phyloP scores from a whole-genome alignment of 1,284 basidiomycete species.

The Pterulicium gracile region DNA sequence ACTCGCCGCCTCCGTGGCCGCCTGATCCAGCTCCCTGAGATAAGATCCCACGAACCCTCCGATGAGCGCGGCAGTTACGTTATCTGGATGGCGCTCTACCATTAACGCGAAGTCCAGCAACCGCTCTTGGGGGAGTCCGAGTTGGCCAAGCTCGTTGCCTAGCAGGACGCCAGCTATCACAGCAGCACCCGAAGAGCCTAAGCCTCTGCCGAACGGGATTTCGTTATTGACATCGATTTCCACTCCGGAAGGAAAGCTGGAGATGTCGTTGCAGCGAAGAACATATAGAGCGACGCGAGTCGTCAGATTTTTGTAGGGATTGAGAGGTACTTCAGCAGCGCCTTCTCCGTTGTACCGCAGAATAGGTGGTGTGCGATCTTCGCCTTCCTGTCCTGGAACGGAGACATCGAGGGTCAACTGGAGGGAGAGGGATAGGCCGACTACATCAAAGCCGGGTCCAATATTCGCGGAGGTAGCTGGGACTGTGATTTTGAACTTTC shows the following conservation, averaged over 20 bases:
- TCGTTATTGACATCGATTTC: slow-evolving; percentile 80
- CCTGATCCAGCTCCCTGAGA: slow-evolving; percentile 80
- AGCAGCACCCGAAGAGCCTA: slow-evolving; percentile 96
- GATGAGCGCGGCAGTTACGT: slow-evolving; percentile 94
- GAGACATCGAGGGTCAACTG: slow-evolving; percentile 73
- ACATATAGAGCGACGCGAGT: slow-evolving; percentile 99
- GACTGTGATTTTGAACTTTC: slow-evolving; percentile 62
- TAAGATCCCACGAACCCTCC: slow-evolving; percentile 99
- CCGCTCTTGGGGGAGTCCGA: slow-evolving; percentile 61
- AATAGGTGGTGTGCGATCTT: slow-evolving; percentile 38
- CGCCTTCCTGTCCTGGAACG: slow-evolving; percentile 19
- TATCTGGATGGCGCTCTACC: slow-evolving; percentile 99
- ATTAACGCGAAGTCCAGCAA: slow-evolving; percentile 95
- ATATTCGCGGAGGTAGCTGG: slow-evolving; percentile 98
- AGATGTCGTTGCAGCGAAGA: slow-evolving; percentile 74
- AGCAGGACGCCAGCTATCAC: slow-evolving; percentile 95
- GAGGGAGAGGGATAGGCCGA: slow-evolving; percentile 91
- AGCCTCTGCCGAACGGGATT: slow-evolving; percentile 94
- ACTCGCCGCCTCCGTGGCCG: slow-evolving; percentile 66
- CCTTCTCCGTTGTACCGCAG: slow-evolving; percentile 87
- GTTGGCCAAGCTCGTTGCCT: slow-evolving; percentile 72
- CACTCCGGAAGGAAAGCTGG: slow-evolving; percentile 67
- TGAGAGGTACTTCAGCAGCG: slow-evolving; percentile 82
- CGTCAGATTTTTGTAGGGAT: slow-evolving; percentile 94
- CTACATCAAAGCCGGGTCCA: slow-evolving; percentile 97